These are phyloP conservation scores for Aspergillus sp. DNA, from an alignment of 2,329 filamentous ascomycete species.

Conservation along the genomic window DNA sequence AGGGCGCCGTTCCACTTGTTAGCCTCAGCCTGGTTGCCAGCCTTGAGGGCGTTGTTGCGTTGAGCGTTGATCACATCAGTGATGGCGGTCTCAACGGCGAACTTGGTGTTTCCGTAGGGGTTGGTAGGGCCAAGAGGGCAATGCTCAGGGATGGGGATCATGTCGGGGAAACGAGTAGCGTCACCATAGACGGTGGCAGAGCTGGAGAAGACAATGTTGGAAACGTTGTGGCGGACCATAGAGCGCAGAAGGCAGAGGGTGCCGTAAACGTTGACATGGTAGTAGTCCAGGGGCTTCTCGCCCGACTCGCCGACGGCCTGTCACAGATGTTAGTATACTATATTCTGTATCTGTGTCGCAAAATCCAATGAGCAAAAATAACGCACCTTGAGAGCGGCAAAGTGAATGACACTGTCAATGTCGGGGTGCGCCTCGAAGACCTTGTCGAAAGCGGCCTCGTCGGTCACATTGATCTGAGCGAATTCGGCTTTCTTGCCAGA, in stretches of 20 bases:
- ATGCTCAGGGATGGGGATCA: conserved; percentile 97
- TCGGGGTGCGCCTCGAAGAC: conserved; percentile 84
- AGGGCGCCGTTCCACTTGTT: conserved; percentile 89
- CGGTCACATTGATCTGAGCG: conserved; percentile 79
- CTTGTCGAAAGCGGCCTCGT: conserved; percentile 73
- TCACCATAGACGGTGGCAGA: conserved; percentile 98
- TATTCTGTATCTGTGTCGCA: too few relatives aligned
- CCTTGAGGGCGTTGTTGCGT: conserved; percentile 74
- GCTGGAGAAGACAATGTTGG: conserved; percentile 97
- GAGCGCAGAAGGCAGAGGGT: conserved; percentile 77
- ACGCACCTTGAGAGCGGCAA: conserved; percentile 84
- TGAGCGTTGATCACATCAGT: conserved; percentile 84
- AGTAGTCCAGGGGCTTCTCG: conserved; percentile 95
- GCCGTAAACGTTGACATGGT: conserved; percentile 91
- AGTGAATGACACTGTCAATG: conserved; percentile 98
- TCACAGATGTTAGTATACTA: too few relatives aligned
- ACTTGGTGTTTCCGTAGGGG: conserved; percentile 95
- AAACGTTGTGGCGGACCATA: conserved; percentile 85
- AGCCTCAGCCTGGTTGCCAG: conserved; percentile 58
- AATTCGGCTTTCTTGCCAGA: conserved; percentile 80
- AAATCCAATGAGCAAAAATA: conserved; percentile 1
- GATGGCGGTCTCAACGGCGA: conserved; percentile 84
- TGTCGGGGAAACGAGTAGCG: conserved; percentile 88
- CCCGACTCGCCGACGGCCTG: conserved; percentile 92
- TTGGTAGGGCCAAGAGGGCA: conserved; percentile 96